Percentiles rank a stretch among this genome's conserved stretches.
These are phyloP conservation scores for Fonsecaea monophora DNA, from an alignment of 2,329 filamentous ascomycete species.

Conservation along the genomic window DNA sequence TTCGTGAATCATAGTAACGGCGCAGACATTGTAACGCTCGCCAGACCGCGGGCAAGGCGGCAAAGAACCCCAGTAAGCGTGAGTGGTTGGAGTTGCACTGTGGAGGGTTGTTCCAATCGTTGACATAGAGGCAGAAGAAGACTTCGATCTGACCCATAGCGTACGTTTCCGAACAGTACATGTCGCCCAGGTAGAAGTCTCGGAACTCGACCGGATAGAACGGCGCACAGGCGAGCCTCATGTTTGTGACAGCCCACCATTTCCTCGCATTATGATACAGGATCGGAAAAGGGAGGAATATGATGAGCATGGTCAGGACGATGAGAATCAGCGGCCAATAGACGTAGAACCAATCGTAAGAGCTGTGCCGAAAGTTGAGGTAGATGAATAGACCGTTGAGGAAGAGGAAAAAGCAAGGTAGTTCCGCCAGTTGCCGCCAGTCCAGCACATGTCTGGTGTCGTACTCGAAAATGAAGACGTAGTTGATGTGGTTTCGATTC, in stretches of 20 bases:
- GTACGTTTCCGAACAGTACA: slow-evolving; percentile 96
- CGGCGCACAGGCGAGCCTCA: slow-evolving; percentile 82
- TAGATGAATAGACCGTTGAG: slow-evolving; percentile 79
- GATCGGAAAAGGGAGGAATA: slow-evolving; percentile 77
- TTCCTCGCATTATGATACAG: slow-evolving; percentile 77
- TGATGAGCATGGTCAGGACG: slow-evolving; percentile 67
- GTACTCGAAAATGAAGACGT: slow-evolving; percentile 95
- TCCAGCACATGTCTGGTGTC: slow-evolving; percentile 84
- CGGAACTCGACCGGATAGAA: slow-evolving; percentile 94
- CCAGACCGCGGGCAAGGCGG: slow-evolving; percentile 84
- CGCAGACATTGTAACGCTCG: slow-evolving; percentile 88
- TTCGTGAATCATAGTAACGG: slow-evolving; percentile 84
- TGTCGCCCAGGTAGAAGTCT: slow-evolving; percentile 97
- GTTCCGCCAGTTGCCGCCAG: slow-evolving; percentile 85
- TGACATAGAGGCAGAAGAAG: slow-evolving; percentile 93
- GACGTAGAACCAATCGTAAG: slow-evolving; percentile 71
- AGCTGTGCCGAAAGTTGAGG: slow-evolving; percentile 81
- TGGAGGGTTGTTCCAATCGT: slow-evolving; percentile 72
- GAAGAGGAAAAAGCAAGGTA: slow-evolving; percentile 83
- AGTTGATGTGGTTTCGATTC: slow-evolving; percentile 87
- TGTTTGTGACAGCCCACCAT: slow-evolving; percentile 92
- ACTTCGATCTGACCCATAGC: slow-evolving; percentile 85
- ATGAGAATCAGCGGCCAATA: slow-evolving; percentile 89
- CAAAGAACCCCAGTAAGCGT: slow-evolving; percentile 82
- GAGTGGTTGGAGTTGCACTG: slow-evolving; percentile 88